Percentiles rank a stretch among this genome's conserved stretches.
These are phyloP conservation scores for Aspergillus homomorphus DNA, from an alignment of 495 filamentous ascomycete genomes.

Conservation along the genomic window DNA sequence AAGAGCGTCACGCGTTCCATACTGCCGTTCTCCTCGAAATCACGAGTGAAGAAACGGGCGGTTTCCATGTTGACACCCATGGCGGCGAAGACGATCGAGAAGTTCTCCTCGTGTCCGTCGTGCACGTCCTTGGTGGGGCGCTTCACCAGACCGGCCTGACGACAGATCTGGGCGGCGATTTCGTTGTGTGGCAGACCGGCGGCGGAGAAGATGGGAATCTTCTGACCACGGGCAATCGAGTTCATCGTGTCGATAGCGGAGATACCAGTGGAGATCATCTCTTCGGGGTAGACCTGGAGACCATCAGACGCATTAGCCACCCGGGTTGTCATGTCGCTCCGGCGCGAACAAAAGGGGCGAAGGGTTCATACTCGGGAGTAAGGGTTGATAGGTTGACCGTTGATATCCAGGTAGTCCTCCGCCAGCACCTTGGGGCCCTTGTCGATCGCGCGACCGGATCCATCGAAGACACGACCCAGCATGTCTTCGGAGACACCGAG, in stretches of 20 bases:
- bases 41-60: conserved; percentile 94
- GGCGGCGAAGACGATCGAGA: conserved; percentile 97
- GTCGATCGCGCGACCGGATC: conserved; percentile 94
- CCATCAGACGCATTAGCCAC: conserved; percentile 18
- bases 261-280: conserved; percentile 99
- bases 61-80: conserved; percentile 99
- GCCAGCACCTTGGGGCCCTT: conserved; percentile 98
- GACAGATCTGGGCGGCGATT: conserved; percentile 96
- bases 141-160: conserved; percentile 89
- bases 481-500: conserved; percentile 99
- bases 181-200: conserved; percentile 98
- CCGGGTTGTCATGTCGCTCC: background rate
- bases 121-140: conserved; percentile 91
- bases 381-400: conserved; percentile 98
- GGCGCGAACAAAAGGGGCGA: background rate
- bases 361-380: conserved; percentile 79
- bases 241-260: conserved; percentile 99
- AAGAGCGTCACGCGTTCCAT: conserved; percentile 96
- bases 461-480: conserved; percentile 98
- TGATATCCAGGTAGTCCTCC: conserved; percentile 98
- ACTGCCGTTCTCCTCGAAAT: conserved; percentile 99
- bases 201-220: conserved; percentile 99
- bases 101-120: conserved; percentile 97
- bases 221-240: conserved; percentile 98
- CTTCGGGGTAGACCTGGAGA: conserved; percentile 88